These are phyloP conservation scores for Nidularia sp. DNA, from an alignment of 768 basidiomycete species.

Conservation along the genomic window DNA sequence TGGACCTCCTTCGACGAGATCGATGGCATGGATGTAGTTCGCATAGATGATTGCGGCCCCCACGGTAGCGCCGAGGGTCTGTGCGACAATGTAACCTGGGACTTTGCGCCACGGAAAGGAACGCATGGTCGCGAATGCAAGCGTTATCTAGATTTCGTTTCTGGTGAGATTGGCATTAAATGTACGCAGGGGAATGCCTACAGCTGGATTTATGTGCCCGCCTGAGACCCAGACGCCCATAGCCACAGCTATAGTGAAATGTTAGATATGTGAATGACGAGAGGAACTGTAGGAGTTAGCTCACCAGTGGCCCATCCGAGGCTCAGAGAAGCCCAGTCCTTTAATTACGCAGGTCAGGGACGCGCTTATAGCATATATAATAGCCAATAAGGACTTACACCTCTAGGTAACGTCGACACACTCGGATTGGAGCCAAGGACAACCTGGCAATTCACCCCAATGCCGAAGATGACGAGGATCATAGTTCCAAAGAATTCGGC, in stretches of 20 bases:
- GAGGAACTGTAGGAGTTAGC: not conserved
- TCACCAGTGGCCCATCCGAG: constrained; percentile 39
- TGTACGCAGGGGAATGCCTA: constrained; percentile 15
- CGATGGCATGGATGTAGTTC: constrained; percentile 66
- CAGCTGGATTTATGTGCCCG: constrained; percentile 65
- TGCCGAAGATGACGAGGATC: constrained; percentile 50
- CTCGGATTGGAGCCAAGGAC: constrained; percentile 33
- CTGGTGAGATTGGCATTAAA: not conserved
- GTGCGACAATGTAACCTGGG: constrained; percentile 56
- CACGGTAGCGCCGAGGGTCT: constrained; percentile 55
- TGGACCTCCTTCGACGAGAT: constrained; percentile 54
- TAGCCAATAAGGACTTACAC: constrained; percentile 34
- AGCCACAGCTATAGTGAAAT: not conserved
- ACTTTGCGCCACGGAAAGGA: constrained; percentile 73
- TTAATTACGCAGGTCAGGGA: not conserved
- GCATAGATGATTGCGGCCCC: constrained; percentile 58
- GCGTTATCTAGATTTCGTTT: constrained; percentile 44
- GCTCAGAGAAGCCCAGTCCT: constrained; percentile 27
- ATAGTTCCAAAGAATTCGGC: constrained; percentile 56
- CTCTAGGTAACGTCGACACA: constrained; percentile 39
- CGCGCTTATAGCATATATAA: not conserved
- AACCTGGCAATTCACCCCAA: constrained; percentile 48
- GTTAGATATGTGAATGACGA: not conserved
- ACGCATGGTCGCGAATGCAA: constrained; percentile 58
- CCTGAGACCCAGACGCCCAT: constrained; percentile 67